Evolutionary conservation across 2,329 filamentous ascomycete species (phyloP), one percentile per base, ranked within the genome.

Genomic region (Nemania serpens): DNA sequence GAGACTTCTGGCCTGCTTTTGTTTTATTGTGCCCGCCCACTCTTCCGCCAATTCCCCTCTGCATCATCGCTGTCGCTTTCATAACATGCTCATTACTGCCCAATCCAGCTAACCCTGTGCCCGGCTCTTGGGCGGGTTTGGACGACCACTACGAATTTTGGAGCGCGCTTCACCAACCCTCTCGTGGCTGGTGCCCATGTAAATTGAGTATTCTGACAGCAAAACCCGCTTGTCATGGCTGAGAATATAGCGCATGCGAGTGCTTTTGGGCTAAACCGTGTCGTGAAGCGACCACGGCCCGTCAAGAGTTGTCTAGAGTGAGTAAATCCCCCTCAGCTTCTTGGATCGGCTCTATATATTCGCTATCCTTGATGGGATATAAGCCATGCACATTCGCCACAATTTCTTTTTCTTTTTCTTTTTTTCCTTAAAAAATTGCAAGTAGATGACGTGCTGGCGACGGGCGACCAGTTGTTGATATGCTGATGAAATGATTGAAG

Each of bases 211-310:
- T 5, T 34, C 29, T 47, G 29, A 34, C 39, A 18, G 46, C 41
- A 33, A 22, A 17, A 55, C 15, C 39, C 15, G 39, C 46, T 51
- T 39, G 55, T 29, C 5, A 62, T 62, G 59, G 55, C 55, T 36
- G 59, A 55, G 15, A 55, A 48, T 25, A 62, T 37, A n/a, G 17
- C 62, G 25, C 66, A 63, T 54, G 66, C 51, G 51, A 41, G 33
- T 36, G 18, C 37, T 52, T 9, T 22, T 3, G 62, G 7, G 29
- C 62, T 56, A 25, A 55, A 61, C 36, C 66, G 25, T 57, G 62
- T 66, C 37, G 69, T 72, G 37, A 72, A 72, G 55, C 65, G 69
- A 36, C 70, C 70, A 41, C 68, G 70, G 18, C 70, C 69, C 11
- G 70, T 71, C 34, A 72, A 72, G 64, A 70, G 69, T 33, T 70